Evolutionary conservation across 257 asterid genomes (phyloP), one percentile per base, ranked within the genome.

Genomic region (Scutellaria minor): DNA sequence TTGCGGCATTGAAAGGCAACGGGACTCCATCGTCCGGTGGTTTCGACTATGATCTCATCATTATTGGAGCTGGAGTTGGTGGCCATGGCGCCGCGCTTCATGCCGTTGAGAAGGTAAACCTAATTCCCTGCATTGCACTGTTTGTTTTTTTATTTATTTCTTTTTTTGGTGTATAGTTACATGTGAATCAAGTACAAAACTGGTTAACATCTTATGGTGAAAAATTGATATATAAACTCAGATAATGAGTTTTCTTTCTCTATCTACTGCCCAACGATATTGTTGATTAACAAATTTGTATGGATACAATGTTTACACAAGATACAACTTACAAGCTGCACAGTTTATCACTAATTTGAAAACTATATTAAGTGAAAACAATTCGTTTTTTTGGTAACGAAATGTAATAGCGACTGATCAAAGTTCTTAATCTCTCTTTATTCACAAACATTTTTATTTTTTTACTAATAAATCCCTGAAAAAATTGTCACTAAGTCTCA

Each of bases 81-180:
- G 98, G 98, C 46, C 98, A 93, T 64, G 98, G 98, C 47, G 98
- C 98, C 75, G 97, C 98, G 46, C 95, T 93, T 82, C 97, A 93
- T 68, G 98, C 98, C 45, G 95, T 90, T 47, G 96, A 93, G 83
- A 89, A 89, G 90, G 97, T 91, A 59, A 39, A 39, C 11, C 20
- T 65, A 12, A 20, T 76, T 48, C 52, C 27, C 24, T 52, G 47
- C 31, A 1, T 52, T 41, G 61, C 52, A 14, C 41, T 50, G 46
- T 66, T 11, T 12, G 37, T 48, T 80, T 52, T 40, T 24, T 51
- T 13, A 42, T 42, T 62, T 14, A 27, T 9, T 40, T 61, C 54
- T 8, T 31, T 71, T 46, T 56, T 15, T 54, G 22, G 37, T 47
- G 42, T 20, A 15, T 20, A 12, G 48, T 60, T 35, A 45, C 46